phyloP scores from a whole-genome alignment of 768 basidiomycete genomes.

The Trametes elegans region DNA sequence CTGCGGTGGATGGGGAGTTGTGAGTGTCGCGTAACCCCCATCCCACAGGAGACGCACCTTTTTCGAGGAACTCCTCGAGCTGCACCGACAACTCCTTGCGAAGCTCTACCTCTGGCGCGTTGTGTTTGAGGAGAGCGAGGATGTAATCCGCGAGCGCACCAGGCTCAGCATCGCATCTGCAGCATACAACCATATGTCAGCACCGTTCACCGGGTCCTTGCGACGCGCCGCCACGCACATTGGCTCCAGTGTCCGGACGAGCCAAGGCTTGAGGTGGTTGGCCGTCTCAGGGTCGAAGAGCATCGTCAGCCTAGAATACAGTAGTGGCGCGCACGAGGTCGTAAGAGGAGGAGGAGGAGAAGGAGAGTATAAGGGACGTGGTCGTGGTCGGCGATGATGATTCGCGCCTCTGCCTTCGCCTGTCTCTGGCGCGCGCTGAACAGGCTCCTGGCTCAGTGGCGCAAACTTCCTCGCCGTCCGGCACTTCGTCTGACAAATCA shows the following conservation, averaged over 20 bases:
- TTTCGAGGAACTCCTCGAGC: slow-evolving; percentile 91
- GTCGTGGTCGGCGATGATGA: slow-evolving; percentile 16
- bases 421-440: not conserved
- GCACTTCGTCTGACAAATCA: slow-evolving; percentile 13
- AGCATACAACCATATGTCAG: slow-evolving; percentile 15
- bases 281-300: slow-evolving; percentile 64
- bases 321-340: slow-evolving; percentile 2
- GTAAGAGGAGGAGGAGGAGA: not conserved
- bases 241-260: slow-evolving; percentile 84
- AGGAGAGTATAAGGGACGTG: not conserved
- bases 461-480: slow-evolving; percentile 22
- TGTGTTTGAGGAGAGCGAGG: slow-evolving; percentile 88
- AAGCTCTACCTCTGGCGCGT: slow-evolving; percentile 80
- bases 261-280: slow-evolving; percentile 80
- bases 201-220: not conserved
- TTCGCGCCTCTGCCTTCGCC: not conserved
- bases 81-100: slow-evolving; percentile 72
- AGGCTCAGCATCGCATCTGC: slow-evolving; percentile 95
- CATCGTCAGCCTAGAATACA: slow-evolving; percentile 40
- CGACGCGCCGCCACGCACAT: slow-evolving; percentile 54
- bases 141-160: slow-evolving; percentile 92
- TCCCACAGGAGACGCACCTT: slow-evolving; percentile 48
- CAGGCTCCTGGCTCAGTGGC: slow-evolving; percentile 13
- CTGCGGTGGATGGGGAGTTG: slow-evolving; percentile 32
- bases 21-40: slow-evolving; percentile 19